Evolutionary conservation across 2,329 filamentous ascomycete genomes (phyloP), one percentile per base, ranked within the genome.

Genomic region (Fusarium decemcellulare): DNA sequence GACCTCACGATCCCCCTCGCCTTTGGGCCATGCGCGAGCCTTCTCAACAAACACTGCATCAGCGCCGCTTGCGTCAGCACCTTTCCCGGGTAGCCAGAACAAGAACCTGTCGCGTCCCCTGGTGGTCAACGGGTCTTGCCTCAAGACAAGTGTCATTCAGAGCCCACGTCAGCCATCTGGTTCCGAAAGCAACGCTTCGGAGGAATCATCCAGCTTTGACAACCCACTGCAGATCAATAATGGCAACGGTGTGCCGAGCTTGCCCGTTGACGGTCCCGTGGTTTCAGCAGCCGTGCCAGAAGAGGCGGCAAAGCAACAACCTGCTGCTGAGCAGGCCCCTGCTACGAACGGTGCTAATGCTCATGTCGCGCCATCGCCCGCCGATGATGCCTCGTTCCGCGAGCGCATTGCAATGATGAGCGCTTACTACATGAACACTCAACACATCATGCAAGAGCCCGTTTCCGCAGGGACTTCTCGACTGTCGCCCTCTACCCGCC

Each of bases 1-100:
- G 39, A 83, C 83, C 3, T 88, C 87, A 3, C 82, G 86, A 14
- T 89, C 87, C 6, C 87, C 86, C 12, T 90, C 87, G 5, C 87
- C 87, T 1, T 76, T 87, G 2, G 84, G 86, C 5, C 86, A 87
- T 61, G 76, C 79, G 44, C 82, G 85, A 50, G 81, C 82, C 2
- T 81, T 82, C 34, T 84, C 85, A 0, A 72, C 79, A 0, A 82
- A 80, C 5, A 81, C 78, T 23, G 78, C 78, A 42, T 80, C 82
- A 1, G 77, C 81, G 1, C 79, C 84, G 3, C 70, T 83, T n/a
- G 43, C 72, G 32, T 79, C 82, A 3, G 77, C 78, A 0, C 76
- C 83, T 1, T 83, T 84, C 47, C 64, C 80, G 1, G 77, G 78
- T 14, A 69, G 61, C 47, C 80, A 78, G 46, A 80, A 70, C 57